Evolutionary conservation across 495 filamentous ascomycete species (phyloP).

Genomic region (Annulohypoxylon maeteangense): DNA sequence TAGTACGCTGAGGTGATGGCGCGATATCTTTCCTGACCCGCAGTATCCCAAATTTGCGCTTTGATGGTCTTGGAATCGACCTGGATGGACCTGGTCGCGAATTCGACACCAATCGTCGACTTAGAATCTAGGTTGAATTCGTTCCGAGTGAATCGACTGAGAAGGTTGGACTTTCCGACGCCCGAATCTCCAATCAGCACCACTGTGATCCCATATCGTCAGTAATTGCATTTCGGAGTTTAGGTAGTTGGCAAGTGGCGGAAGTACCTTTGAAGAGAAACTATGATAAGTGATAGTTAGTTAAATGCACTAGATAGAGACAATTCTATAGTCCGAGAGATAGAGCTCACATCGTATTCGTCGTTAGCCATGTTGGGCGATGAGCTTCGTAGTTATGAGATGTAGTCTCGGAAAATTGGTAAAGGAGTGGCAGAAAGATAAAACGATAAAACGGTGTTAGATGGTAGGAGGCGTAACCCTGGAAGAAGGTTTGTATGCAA

Average conservation of each 20-base stretch:
- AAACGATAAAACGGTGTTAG: slow-evolving; percentile 35
- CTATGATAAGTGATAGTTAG: slow-evolving; percentile 62
- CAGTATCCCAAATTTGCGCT: slow-evolving; percentile 99
- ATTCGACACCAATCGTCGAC: slow-evolving; percentile 99
- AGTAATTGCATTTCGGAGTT: slow-evolving; percentile 43
- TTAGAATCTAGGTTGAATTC: slow-evolving; percentile 99
- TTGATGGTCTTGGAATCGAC: slow-evolving; percentile 99
- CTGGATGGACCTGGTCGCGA: slow-evolving; percentile 97
- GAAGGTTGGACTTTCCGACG: slow-evolving; percentile 99
- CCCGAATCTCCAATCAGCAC: slow-evolving; percentile 99
- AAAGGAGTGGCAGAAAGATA: slow-evolving; percentile 8
- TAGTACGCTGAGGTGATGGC: slow-evolving; percentile 99
- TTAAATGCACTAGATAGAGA: slow-evolving; percentile 38
- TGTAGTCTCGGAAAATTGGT: slow-evolving; percentile 12
- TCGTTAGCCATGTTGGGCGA: slow-evolving; percentile 91
- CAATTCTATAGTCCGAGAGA: slow-evolving; percentile 11
- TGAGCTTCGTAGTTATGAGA: slow-evolving; percentile 21
- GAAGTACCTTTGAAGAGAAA: slow-evolving; percentile 97
- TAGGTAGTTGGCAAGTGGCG: slow-evolving; percentile 21
- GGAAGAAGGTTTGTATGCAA: slow-evolving; percentile 41
- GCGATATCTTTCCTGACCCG: slow-evolving; percentile 98
- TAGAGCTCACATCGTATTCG: slow-evolving; percentile 96
- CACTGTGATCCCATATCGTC: slow-evolving; percentile 67
- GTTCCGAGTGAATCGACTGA: slow-evolving; percentile 99
- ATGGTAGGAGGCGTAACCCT: slow-evolving; percentile 8